phyloP scores from a whole-genome alignment of 371 early-diverging fungal genomes.

The Mucor mucedo region DNA sequence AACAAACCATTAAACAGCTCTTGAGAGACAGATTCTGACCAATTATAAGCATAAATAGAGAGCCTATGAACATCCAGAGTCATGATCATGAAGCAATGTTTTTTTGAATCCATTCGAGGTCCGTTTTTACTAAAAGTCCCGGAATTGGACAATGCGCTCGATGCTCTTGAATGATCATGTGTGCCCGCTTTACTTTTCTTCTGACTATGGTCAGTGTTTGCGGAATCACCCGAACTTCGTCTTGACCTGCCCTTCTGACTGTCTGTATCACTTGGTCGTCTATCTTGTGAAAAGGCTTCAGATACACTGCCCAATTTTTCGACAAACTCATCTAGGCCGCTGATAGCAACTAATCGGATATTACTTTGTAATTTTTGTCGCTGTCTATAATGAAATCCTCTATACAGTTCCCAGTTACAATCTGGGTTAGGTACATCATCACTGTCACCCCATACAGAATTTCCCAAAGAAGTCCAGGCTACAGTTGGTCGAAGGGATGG shows the following conservation, averaged over 20 bases:
- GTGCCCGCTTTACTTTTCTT: slow-evolving; percentile 3
- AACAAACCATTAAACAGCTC: slow-evolving; percentile 57
- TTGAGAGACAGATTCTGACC: slow-evolving; percentile 62
- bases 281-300: slow-evolving; percentile 21
- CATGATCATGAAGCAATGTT: slow-evolving; percentile 71
- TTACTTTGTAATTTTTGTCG: slow-evolving; percentile 39
- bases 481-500: slow-evolving; percentile 41
- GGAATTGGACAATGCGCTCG: slow-evolving; percentile 35
- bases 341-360: slow-evolving; percentile 59
- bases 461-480: slow-evolving; percentile 34
- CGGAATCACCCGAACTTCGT: slow-evolving; percentile 41
- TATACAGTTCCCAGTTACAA: slow-evolving; percentile 44
- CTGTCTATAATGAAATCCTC: slow-evolving; percentile 30
- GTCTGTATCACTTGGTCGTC: slow-evolving; percentile 53
- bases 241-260: slow-evolving; percentile 32
- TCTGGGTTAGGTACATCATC: neutral
- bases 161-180: slow-evolving; percentile 37
- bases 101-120: slow-evolving; percentile 31
- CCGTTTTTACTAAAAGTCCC: slow-evolving; percentile 9
- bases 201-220: slow-evolving; percentile 21
- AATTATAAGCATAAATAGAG: slow-evolving; percentile 74
- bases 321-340: slow-evolving; percentile 63
- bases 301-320: slow-evolving; percentile 49
- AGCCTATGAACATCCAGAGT: slow-evolving; percentile 61
- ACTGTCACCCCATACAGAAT: slow-evolving; percentile 19